Conservation (phyloP, 257 asterid species). For the Solanum etuberosum region DNA sequence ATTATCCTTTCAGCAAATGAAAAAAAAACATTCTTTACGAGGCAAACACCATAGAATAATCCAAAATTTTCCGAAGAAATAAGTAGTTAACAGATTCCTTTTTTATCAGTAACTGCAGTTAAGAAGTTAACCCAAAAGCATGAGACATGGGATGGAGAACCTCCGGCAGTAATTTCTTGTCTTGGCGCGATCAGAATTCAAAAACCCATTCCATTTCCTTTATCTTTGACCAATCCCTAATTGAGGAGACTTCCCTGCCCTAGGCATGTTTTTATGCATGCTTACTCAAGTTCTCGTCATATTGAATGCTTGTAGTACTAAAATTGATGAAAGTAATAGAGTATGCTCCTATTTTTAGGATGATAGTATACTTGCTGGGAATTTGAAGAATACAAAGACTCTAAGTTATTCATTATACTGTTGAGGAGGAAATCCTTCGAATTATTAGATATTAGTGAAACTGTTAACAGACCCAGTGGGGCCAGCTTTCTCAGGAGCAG, state of each 20-base stretch:
- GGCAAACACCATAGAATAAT: neutral
- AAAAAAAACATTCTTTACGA: neutral
- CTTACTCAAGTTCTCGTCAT: neutral
- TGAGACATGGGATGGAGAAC: neutral
- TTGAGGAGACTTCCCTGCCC: neutral
- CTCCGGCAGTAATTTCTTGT: neutral
- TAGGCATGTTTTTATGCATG: neutral
- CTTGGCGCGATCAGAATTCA: neutral
- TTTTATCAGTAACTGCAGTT: neutral
- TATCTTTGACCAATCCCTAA: neutral
- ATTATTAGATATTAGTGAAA: neutral
- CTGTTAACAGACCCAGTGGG: neutral
- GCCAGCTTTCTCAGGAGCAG: neutral
- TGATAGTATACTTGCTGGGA: neutral
- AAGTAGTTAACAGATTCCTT: neutral
- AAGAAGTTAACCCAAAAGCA: neutral
- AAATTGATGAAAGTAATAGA: neutral
- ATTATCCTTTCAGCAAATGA: neutral
- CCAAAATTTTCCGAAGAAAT: neutral
- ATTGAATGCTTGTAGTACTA: neutral
- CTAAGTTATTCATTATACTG: neutral
- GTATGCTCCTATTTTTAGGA: neutral
- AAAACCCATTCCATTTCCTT: neutral
- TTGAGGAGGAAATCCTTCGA: neutral
- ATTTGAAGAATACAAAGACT: neutral